phyloP scores from a whole-genome alignment of 179 eudicot genomes.

The Actinidia chinensis region DNA sequence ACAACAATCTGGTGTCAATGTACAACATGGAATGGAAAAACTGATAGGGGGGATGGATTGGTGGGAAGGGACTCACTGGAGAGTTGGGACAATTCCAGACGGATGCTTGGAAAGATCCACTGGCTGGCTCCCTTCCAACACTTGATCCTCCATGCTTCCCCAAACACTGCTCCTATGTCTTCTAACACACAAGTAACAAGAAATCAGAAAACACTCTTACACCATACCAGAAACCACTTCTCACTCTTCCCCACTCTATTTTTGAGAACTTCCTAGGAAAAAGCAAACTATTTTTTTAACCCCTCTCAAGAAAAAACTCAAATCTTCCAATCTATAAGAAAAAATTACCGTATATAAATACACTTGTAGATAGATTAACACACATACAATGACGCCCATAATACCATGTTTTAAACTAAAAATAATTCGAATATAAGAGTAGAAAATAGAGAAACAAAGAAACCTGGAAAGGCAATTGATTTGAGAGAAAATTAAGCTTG shows the following conservation, averaged over 20 bases:
- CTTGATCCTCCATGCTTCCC: constrained; percentile 61
- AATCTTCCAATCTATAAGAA: neutral
- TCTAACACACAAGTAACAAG: neutral
- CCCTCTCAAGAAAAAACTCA: neutral
- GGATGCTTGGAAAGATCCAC: constrained; percentile 73
- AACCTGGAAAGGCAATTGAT: neutral
- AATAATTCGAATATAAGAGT: neutral
- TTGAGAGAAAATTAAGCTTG: neutral
- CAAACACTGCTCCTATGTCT: constrained; percentile 22
- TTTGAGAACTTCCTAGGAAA: neutral
- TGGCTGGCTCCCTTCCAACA: constrained; percentile 77
- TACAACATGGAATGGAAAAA: neutral
- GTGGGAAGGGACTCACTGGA: constrained; percentile 58
- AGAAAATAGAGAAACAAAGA: neutral
- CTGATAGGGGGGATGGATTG: constrained; percentile 7
- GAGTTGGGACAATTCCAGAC: constrained; percentile 76
- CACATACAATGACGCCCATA: too few species aligned
- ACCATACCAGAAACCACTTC: neutral
- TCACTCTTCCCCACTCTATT: neutral
- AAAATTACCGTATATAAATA: too few species aligned
- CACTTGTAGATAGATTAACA: too few species aligned
- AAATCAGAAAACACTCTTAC: neutral
- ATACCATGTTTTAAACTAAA: neutral
- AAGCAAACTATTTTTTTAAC: neutral
- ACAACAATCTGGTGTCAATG: neutral